A percentile compares a stretch with the other conserved stretches of the same genome.
These are phyloP conservation scores for Sphagnum tenellum DNA, from an alignment of 225 moss, liverwort and hornwort species.

Conservation along the genomic window DNA sequence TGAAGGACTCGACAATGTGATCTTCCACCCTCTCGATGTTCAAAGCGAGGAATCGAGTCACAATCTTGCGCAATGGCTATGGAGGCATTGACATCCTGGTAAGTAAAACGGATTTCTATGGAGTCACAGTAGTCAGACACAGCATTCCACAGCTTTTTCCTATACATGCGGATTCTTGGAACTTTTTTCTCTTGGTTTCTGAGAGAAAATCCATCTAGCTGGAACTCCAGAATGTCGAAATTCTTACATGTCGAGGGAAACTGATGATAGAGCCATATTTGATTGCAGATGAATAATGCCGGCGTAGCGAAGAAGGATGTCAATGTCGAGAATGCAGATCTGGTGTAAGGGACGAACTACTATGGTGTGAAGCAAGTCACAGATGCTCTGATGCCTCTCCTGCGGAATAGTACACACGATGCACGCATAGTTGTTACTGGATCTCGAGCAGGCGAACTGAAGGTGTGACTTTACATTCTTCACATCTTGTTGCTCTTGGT, in stretches of 20 bases:
- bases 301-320: neutral
- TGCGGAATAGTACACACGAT: neutral
- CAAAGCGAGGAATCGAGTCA: neutral
- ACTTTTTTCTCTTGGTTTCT: neutral
- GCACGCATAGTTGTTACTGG: slow-evolving; percentile 1
- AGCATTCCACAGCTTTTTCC: neutral
- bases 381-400: slow-evolving; percentile 3
- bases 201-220: neutral
- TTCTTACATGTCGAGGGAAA: neutral
- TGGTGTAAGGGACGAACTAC: slow-evolving; percentile 1
- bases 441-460: neutral
- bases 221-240: neutral
- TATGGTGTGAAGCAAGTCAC: slow-evolving; percentile 7
- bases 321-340: slow-evolving; percentile 1
- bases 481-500: neutral
- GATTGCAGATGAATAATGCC: slow-evolving; percentile 5
- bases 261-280: neutral
- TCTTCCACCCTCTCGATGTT: neutral
- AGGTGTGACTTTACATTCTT: neutral
- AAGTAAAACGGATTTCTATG: neutral
- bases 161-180: neutral
- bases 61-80: slow-evolving; percentile 30
- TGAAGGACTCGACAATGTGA: slow-evolving; percentile 3
- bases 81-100: slow-evolving; percentile 10
- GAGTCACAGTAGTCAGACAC: neutral